A percentile compares a stretch with the other conserved stretches of the same genome.
Evolutionary conservation across 73 alveolate genomes (phyloP).

Genomic region (Paramecium bursaria): DNA sequence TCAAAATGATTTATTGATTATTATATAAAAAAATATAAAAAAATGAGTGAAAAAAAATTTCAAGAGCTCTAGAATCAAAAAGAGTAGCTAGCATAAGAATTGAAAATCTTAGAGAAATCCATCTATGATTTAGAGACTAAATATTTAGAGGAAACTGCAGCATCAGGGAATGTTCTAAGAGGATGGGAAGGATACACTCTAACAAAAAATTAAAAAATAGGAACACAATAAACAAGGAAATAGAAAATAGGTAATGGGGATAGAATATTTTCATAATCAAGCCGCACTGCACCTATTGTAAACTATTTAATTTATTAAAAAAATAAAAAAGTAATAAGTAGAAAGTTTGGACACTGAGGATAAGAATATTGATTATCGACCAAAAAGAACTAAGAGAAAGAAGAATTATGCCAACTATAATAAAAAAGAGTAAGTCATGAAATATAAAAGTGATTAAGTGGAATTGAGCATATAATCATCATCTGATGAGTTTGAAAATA

Average conservation of each 20-base stretch:
- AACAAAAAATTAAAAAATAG: not conserved
- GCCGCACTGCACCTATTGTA: constrained; percentile 51
- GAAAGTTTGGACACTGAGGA: not conserved
- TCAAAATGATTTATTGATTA: too few species aligned
- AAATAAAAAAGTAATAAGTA: not conserved
- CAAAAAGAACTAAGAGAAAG: constrained; percentile 47
- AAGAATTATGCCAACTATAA: constrained; percentile 28
- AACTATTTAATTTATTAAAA: not conserved
- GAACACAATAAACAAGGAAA: not conserved
- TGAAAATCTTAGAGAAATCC: constrained; percentile 18
- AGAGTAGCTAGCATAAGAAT: not conserved
- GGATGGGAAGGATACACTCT: constrained; percentile 34
- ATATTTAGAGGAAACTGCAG: constrained; percentile 56
- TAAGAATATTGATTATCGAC: constrained; percentile 9
- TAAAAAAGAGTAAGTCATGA: too few species aligned
- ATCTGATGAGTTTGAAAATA: constrained; percentile 30
- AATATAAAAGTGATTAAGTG: too few species aligned
- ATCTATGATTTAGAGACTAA: constrained; percentile 40
- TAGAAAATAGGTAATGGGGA: not conserved
- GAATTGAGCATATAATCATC: too few species aligned
- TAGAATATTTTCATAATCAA: constrained; percentile 11
- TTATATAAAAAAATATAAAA: too few species aligned
- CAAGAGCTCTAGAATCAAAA: constrained; percentile 4
- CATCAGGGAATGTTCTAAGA: constrained; percentile 25
- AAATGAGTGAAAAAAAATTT: constrained; percentile 50